These are phyloP conservation scores for Furcasterigmium sp. DNA, from an alignment of 2,329 filamentous ascomycete genomes.

Conservation along the genomic window DNA sequence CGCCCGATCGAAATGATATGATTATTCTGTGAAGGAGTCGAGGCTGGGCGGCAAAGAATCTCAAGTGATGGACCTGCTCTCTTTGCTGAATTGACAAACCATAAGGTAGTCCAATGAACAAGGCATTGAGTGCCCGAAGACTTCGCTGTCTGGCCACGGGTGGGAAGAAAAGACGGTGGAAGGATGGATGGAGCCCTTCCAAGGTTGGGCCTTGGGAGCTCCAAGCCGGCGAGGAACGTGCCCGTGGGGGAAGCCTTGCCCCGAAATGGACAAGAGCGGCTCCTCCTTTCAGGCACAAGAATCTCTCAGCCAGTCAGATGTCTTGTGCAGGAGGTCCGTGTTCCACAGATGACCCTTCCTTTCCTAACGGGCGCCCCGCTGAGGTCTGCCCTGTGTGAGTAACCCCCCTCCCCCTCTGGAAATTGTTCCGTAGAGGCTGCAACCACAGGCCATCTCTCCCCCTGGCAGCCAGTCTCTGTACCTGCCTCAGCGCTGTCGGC, in stretches of 20 bases:
- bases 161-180: no score
- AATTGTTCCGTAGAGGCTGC: background rate
- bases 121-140: no score
- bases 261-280: background rate
- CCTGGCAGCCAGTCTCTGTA: background rate
- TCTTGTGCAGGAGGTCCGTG: background rate
- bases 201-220: no score
- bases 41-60: no score
- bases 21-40: no score
- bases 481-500: background rate
- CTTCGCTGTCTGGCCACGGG: no score
- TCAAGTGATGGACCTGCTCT: no score
- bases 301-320: background rate
- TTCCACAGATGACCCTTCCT: background rate
- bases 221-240: no score
- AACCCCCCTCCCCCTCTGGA: background rate
- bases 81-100: no score
- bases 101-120: no score
- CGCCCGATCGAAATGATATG: no score
- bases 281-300: constrained; percentile 1
- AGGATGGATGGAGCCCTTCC: no score
- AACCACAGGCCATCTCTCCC: background rate
- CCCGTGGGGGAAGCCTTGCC: background rate
- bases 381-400: background rate
- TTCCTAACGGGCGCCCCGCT: background rate